Percentiles rank a stretch among this genome's conserved stretches.
Evolutionary conservation across 2,329 filamentous ascomycete species (phyloP).

Genomic region (Didymella arachidicola): DNA sequence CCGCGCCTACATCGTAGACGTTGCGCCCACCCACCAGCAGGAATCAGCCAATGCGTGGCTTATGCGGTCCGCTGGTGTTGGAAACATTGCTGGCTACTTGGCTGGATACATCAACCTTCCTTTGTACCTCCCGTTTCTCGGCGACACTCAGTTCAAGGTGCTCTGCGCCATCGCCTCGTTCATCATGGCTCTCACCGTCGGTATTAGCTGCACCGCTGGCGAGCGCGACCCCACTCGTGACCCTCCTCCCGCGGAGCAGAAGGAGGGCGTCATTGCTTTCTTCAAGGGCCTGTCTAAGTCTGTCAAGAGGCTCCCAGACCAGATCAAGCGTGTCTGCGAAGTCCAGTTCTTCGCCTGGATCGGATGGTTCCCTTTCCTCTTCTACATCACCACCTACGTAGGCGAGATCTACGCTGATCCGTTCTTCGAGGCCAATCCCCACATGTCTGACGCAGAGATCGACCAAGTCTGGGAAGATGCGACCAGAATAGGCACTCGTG

Average conservation of each 20-base stretch:
- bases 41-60: conserved; percentile 95
- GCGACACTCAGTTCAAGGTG: conserved; percentile 89
- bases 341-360: conserved; percentile 79
- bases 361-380: conserved; percentile 93
- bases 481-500: conserved; percentile 87
- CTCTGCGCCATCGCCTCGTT: conserved; percentile 86
- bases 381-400: conserved; percentile 94
- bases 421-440: conserved; percentile 76
- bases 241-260: conserved; percentile 63
- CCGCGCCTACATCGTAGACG: conserved; percentile 91
- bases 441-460: conserved; percentile 78
- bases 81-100: conserved; percentile 89
- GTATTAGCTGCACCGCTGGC: conserved; percentile 70
- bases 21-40: conserved; percentile 90
- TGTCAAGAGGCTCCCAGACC: conserved; percentile 78
- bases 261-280: conserved; percentile 75
- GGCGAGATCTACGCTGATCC: conserved; percentile 92
- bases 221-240: conserved; percentile 84
- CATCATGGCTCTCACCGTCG: conserved; percentile 72
- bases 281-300: conserved; percentile 80
- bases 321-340: conserved; percentile 79
- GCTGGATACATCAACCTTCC: conserved; percentile 86
- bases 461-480: conserved; percentile 83
- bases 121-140: conserved; percentile 77
- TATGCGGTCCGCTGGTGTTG: conserved; percentile 82